These are phyloP conservation scores for Auricularia sp. DNA, from an alignment of 768 basidiomycete genomes.

Conservation along the genomic window DNA sequence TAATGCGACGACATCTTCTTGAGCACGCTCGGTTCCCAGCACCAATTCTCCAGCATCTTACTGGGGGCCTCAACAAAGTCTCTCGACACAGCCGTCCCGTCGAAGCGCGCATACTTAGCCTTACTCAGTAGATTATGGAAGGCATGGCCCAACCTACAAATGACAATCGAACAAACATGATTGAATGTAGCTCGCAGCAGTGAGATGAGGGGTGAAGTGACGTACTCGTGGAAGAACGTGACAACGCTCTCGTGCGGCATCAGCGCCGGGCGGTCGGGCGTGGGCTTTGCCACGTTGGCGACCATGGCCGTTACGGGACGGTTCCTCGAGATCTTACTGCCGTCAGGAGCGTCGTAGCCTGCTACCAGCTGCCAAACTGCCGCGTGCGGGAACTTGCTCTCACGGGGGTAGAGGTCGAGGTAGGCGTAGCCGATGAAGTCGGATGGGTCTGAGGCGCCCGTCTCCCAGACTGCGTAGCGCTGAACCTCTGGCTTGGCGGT, in stretches of 20 bases:
- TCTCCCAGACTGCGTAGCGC: constrained; percentile 77
- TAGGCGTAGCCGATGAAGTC: constrained; percentile 80
- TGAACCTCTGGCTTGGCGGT: constrained; percentile 46
- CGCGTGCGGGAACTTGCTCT: constrained; percentile 74
- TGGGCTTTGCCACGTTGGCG: constrained; percentile 81
- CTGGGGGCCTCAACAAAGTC: constrained; percentile 87
- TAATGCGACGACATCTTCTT: constrained; percentile 74
- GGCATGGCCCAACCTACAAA: constrained; percentile 53
- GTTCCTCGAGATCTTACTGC: constrained; percentile 28
- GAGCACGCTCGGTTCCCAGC: constrained; percentile 74
- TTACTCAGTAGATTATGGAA: constrained; percentile 48
- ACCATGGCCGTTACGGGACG: constrained; percentile 82
- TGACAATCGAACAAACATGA: neutral
- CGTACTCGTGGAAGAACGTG: constrained; percentile 75
- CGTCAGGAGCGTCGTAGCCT: constrained; percentile 48
- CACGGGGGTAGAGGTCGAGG: constrained; percentile 80
- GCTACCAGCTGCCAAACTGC: constrained; percentile 72
- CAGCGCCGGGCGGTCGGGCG: constrained; percentile 69
- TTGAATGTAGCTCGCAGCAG: no score
- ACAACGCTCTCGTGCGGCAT: constrained; percentile 82
- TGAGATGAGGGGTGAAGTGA: neutral
- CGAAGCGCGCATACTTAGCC: constrained; percentile 68
- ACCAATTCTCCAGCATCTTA: constrained; percentile 93
- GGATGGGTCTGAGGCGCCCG: constrained; percentile 54
- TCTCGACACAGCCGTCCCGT: constrained; percentile 67